Evolutionary conservation across 768 basidiomycete species (phyloP).

Genomic region (Russula emetica): DNA sequence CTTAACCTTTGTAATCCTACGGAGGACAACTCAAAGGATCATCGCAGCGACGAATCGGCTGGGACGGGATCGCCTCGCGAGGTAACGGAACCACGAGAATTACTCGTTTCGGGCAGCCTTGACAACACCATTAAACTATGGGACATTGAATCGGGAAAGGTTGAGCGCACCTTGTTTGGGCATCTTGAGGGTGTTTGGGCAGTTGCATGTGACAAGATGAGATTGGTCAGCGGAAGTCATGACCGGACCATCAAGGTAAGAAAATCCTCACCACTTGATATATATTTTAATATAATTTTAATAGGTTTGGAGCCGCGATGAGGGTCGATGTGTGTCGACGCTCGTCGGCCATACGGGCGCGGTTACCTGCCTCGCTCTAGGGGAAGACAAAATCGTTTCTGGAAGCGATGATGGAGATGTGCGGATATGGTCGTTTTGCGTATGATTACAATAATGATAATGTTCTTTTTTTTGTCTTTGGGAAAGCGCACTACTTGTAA

Average conservation of each 20-base stretch:
- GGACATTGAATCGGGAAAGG: slow-evolving; percentile 85
- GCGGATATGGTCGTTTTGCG: slow-evolving; percentile 59
- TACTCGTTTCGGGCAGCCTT: slow-evolving; percentile 84
- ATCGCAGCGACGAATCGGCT: neutral
- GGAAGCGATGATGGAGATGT: slow-evolving; percentile 91
- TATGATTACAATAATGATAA: slow-evolving; percentile 5
- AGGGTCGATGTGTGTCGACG: slow-evolving; percentile 81
- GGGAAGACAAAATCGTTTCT: slow-evolving; percentile 95
- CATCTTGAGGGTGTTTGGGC: slow-evolving; percentile 99
- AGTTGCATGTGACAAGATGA: slow-evolving; percentile 85
- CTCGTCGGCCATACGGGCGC: slow-evolving; percentile 93
- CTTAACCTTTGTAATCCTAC: slow-evolving; percentile 40
- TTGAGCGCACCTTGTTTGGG: slow-evolving; percentile 82
- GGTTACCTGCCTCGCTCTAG: slow-evolving; percentile 83
- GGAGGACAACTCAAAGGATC: neutral
- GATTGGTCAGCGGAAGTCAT: slow-evolving; percentile 90
- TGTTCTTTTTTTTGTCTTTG: too few species aligned
- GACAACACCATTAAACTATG: slow-evolving; percentile 96
- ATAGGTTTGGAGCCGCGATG: slow-evolving; percentile 91
- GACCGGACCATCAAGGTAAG: slow-evolving; percentile 93
- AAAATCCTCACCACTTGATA: neutral
- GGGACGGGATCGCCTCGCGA: slow-evolving; percentile 9
- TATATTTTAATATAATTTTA: neutral
- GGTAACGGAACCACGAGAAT: slow-evolving; percentile 39
- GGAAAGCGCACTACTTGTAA: too few species aligned